phyloP scores from a whole-genome alignment of 768 basidiomycete species.

The Coprinopsis strossmayeri region DNA sequence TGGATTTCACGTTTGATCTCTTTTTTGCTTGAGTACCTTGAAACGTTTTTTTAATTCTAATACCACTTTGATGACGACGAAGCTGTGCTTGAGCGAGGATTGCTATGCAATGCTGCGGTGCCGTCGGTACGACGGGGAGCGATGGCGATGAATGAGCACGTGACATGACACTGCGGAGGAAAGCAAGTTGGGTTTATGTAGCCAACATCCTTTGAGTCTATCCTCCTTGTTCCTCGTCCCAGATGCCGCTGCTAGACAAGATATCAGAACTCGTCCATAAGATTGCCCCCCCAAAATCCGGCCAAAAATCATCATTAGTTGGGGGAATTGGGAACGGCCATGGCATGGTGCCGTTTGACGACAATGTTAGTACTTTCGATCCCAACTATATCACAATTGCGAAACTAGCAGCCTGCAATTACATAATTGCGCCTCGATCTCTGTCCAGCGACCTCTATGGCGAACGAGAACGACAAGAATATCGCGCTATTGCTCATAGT shows the following conservation, averaged over 20 bases:
- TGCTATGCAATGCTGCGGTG: too few relatives aligned
- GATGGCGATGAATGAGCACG: background rate
- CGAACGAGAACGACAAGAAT: constrained; percentile 12
- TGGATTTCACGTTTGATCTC: background rate
- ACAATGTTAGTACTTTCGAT: constrained; percentile 54
- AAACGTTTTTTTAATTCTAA: constrained; percentile 4
- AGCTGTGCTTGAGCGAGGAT: too few relatives aligned
- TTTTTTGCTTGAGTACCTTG: constrained; percentile 1
- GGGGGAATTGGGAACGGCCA: constrained; percentile 56
- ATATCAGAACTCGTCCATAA: constrained; percentile 45
- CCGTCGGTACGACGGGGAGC: too few relatives aligned
- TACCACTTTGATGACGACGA: background rate
- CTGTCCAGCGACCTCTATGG: too few relatives aligned
- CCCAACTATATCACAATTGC: constrained; percentile 2
- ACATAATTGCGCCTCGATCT: background rate
- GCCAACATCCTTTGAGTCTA: background rate
- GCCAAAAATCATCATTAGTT: constrained; percentile 33
- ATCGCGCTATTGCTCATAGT: constrained; percentile 61
- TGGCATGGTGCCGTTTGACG: constrained; percentile 57
- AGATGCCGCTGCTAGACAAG: constrained; percentile 52
- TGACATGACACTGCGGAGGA: constrained; percentile 3
- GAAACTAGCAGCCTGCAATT: background rate
- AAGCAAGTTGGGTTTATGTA: background rate
- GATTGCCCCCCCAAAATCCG: constrained; percentile 37
- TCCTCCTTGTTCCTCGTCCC: background rate